Evolutionary conservation across 306 rosid species (phyloP).

Genomic region (Lupinus albus): DNA sequence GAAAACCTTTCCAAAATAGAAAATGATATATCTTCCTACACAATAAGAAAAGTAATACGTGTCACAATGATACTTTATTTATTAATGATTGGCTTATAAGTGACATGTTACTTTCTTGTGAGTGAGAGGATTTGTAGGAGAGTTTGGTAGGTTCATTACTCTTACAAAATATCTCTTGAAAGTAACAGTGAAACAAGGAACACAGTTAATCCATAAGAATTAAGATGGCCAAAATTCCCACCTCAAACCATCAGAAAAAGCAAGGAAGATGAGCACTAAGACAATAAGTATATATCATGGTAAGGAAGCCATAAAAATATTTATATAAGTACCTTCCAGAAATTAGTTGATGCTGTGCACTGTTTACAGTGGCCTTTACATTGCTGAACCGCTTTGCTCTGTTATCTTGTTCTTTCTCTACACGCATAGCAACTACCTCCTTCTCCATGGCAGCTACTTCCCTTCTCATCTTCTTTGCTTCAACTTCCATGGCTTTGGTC

Average conservation of each 20-base stretch:
- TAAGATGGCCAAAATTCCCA: neutral
- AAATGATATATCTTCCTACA: too few relatives aligned
- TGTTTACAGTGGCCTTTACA: slow-evolving; percentile 72
- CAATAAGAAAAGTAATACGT: too few relatives aligned
- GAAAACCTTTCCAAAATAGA: slow-evolving; percentile 12
- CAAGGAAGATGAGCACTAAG: too few relatives aligned
- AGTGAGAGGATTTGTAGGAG: too few relatives aligned
- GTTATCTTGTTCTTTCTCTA: slow-evolving; percentile 88
- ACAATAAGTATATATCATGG: too few relatives aligned
- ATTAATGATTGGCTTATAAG: too few relatives aligned
- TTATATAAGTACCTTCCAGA: slow-evolving; percentile 74
- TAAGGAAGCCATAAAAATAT: neutral
- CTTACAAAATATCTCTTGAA: slow-evolving; percentile 3
- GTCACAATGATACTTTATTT: too few relatives aligned
- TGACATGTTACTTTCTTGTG: too few relatives aligned
- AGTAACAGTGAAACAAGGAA: slow-evolving; percentile 20
- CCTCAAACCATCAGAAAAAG: too few relatives aligned
- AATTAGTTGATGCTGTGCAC: slow-evolving; percentile 80
- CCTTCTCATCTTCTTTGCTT: slow-evolving; percentile 99
- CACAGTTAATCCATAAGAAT: neutral
- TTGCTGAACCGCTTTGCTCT: slow-evolving; percentile 82
- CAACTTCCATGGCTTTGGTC: slow-evolving; percentile 98
- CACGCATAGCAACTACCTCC: slow-evolving; percentile 98
- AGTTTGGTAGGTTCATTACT: too few relatives aligned
- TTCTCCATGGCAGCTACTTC: slow-evolving; percentile 98